Evolutionary conservation across 352 stramenopile genomes (phyloP).

Genomic region (Phytophthora citricola): DNA sequence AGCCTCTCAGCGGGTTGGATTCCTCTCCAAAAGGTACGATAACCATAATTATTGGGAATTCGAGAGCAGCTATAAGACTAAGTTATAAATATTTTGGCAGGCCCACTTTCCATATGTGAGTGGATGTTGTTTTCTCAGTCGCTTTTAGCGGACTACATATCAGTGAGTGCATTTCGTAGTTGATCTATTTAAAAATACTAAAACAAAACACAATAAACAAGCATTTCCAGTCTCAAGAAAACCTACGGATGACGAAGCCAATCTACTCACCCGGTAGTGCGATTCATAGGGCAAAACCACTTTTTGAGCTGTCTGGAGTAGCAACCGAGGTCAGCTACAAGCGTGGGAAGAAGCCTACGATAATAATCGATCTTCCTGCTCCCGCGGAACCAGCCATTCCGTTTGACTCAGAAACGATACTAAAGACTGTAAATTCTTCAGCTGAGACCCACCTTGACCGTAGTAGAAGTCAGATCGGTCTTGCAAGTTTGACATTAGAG

Average conservation of each 20-base stretch:
- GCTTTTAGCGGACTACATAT: background rate
- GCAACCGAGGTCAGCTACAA: conserved; percentile 4
- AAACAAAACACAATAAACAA: too few relatives aligned
- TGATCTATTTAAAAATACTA: conserved; percentile 28
- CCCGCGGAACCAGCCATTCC: conserved; percentile 9
- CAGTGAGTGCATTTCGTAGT: conserved; percentile 10
- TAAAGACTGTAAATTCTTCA: conserved; percentile 12
- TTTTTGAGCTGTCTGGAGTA: conserved; percentile 45
- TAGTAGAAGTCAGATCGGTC: conserved; percentile 2
- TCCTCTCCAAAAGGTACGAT: conserved; percentile 68
- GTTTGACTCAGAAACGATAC: conserved; percentile 28
- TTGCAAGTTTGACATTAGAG: conserved; percentile 20
- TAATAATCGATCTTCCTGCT: background rate
- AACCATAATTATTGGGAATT: background rate
- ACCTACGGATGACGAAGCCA: conserved; percentile 16
- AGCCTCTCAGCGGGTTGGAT: conserved; percentile 60
- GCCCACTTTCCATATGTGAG: conserved; percentile 48
- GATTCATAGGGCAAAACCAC: conserved; percentile 38
- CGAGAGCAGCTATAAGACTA: background rate
- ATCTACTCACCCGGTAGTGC: conserved; percentile 29
- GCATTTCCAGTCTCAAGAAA: conserved; percentile 17
- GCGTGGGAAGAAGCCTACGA: conserved; percentile 9
- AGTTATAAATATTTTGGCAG: conserved; percentile 12
- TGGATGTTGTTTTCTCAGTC: background rate
- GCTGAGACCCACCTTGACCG: background rate